Conservation (phyloP, 352 stramenopile species). For the Aphanomyces stellatus region DNA sequence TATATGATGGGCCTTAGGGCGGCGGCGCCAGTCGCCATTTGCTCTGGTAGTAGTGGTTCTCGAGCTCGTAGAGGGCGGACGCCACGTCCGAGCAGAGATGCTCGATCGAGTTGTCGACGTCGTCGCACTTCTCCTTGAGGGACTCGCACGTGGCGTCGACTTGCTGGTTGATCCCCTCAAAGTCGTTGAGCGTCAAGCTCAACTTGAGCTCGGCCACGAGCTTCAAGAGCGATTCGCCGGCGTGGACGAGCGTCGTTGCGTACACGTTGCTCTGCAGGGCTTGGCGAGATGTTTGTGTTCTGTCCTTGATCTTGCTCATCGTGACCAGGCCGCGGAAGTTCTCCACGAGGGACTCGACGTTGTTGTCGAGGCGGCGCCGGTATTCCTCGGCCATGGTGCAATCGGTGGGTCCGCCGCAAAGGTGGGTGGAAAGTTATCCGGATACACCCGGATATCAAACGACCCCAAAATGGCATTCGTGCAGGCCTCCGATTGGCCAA, state of each 20-base stretch:
- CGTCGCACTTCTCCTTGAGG: constrained; percentile 53
- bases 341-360: constrained; percentile 82
- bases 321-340: constrained; percentile 82
- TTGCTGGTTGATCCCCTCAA: constrained; percentile 82
- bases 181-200: constrained; percentile 64
- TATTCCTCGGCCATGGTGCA: constrained; percentile 78
- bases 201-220: constrained; percentile 79
- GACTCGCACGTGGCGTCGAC: constrained; percentile 62
- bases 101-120: constrained; percentile 66
- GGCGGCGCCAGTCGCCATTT: constrained; percentile 43
- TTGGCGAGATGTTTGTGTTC: constrained; percentile 69
- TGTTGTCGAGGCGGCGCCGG: constrained; percentile 76
- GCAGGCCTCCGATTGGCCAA: no score
- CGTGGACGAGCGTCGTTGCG: constrained; percentile 68
- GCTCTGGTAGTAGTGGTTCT: constrained; percentile 79
- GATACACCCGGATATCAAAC: no score
- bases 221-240: constrained; percentile 70
- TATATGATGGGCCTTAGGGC: not conserved
- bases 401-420: no score
- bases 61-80: constrained; percentile 69
- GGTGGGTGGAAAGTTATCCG: no score
- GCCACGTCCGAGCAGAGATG: constrained; percentile 73
- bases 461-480: no score
- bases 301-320: constrained; percentile 74
- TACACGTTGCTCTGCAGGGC: constrained; percentile 77